A percentile compares a stretch with the other conserved stretches of the same genome.
phyloP scores from a whole-genome alignment of 2,329 filamentous ascomycete species.

The Trichothecium roseum region DNA sequence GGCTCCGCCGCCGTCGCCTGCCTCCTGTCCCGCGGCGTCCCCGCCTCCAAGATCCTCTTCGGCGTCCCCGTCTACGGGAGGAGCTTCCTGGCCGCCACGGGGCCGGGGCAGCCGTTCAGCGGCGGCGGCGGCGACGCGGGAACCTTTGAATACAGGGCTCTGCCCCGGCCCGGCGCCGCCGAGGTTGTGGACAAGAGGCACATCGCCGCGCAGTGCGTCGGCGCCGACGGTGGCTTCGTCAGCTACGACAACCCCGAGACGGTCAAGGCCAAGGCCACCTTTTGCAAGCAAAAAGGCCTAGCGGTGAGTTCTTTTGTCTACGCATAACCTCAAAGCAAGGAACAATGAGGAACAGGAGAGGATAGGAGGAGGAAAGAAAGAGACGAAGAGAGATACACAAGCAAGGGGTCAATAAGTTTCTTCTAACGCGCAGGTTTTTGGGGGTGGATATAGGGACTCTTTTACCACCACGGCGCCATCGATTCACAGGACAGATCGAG shows the following conservation, averaged over 20 bases:
- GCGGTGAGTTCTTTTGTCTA: constrained; percentile 36
- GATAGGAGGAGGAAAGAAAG: not conserved
- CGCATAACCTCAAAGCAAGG: not conserved
- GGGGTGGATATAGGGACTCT: constrained; percentile 56
- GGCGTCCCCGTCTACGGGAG: constrained; percentile 69
- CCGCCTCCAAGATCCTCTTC: constrained; percentile 60
- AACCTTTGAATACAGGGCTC: constrained; percentile 62
- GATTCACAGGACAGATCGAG: constrained; percentile 51
- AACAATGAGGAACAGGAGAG: too few species aligned
- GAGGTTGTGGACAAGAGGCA: constrained; percentile 58
- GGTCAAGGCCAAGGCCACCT: constrained; percentile 64
- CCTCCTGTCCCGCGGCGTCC: constrained; percentile 55
- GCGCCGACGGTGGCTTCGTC: constrained; percentile 66
- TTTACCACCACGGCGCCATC: constrained; percentile 72
- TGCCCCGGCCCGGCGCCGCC: constrained; percentile 51
- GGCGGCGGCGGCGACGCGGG: constrained; percentile 53
- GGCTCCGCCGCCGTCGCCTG: constrained; percentile 58
- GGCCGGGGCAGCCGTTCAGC: constrained; percentile 52
- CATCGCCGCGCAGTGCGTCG: constrained; percentile 62
- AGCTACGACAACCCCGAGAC: constrained; percentile 72
- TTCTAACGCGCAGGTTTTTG: not conserved
- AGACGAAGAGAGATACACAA: too few species aligned
- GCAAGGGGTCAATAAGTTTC: too few species aligned
- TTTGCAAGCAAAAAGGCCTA: constrained; percentile 59
- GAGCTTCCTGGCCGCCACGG: constrained; percentile 57